These are phyloP conservation scores for Dissophora ornata DNA, from an alignment of 192 early-diverging fungal species.

Conservation along the genomic window DNA sequence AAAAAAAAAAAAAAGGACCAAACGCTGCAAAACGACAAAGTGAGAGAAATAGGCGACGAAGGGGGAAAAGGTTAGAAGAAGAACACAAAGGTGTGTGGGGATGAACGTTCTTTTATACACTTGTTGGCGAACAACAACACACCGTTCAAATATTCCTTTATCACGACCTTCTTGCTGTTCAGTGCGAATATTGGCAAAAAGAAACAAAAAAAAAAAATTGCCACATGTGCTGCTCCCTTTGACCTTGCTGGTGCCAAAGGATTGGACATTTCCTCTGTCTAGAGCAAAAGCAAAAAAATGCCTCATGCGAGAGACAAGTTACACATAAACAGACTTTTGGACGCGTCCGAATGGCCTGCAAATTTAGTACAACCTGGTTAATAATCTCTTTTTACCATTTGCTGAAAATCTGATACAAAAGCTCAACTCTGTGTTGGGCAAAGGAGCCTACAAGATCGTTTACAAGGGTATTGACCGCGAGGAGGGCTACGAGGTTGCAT, in stretches of 20 bases:
- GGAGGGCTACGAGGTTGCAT: slow-evolving; percentile 90
- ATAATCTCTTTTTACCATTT: no score
- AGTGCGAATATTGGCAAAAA: no score
- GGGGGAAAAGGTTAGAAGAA: not conserved
- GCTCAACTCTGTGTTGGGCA: slow-evolving; percentile 71
- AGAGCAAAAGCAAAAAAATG: slow-evolving; percentile 17
- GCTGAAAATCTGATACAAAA: slow-evolving; percentile 5
- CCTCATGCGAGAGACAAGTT: slow-evolving; percentile 14
- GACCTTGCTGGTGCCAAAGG: not conserved
- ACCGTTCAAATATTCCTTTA: not conserved
- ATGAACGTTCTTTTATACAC: slow-evolving; percentile 6
- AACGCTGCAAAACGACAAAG: not conserved
- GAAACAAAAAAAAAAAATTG: not conserved
- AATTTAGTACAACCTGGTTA: not conserved
- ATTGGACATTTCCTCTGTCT: not conserved
- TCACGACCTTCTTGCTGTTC: not conserved
- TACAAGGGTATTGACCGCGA: slow-evolving; percentile 90
- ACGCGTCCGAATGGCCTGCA: not conserved
- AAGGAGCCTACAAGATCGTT: slow-evolving; percentile 88
- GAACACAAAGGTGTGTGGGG: not conserved
- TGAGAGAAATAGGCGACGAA: not conserved
- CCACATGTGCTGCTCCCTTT: slow-evolving; percentile 2
- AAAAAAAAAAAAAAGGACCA: not conserved
- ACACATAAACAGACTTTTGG: not conserved
- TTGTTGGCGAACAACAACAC: no score